Conservation (phyloP, 2,329 filamentous ascomycete genomes). For the Spiromastix sp. region DNA sequence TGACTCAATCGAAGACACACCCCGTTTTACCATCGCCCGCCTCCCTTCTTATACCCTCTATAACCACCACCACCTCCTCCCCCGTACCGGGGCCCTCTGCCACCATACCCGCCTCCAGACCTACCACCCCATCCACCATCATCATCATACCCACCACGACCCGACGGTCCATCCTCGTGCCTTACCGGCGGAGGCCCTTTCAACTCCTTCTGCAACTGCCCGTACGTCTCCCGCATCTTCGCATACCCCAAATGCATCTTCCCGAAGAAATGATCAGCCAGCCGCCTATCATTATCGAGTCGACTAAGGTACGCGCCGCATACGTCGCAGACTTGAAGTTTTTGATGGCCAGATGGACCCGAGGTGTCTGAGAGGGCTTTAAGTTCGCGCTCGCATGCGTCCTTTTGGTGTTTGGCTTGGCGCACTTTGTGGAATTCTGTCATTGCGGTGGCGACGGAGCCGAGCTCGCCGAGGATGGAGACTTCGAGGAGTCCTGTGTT, state of each 20-base stretch:
- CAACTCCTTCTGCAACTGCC: slow-evolving; percentile 77
- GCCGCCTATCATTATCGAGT: slow-evolving; percentile 82
- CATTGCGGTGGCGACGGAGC: slow-evolving; percentile 68
- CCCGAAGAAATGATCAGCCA: slow-evolving; percentile 97
- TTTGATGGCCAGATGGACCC: slow-evolving; percentile 90
- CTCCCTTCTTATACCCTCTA: slow-evolving; percentile 32
- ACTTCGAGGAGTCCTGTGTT: slow-evolving; percentile 77
- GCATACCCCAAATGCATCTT: slow-evolving; percentile 99
- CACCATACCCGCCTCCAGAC: slow-evolving; percentile 39
- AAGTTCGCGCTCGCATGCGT: slow-evolving; percentile 75
- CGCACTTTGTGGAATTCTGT: slow-evolving; percentile 82
- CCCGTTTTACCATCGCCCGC: slow-evolving; percentile 28
- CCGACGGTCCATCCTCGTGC: slow-evolving; percentile 37
- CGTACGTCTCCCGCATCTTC: slow-evolving; percentile 91
- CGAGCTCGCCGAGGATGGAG: slow-evolving; percentile 70
- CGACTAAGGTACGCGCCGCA: slow-evolving; percentile 90
- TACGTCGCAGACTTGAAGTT: slow-evolving; percentile 96
- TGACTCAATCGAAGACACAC: too few species aligned
- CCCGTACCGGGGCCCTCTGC: neutral
- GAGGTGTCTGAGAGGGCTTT: slow-evolving; percentile 85
- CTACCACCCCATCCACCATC: slow-evolving; percentile 42
- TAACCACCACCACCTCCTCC: slow-evolving; percentile 39
- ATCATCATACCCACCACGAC: slow-evolving; percentile 40
- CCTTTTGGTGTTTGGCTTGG: slow-evolving; percentile 68
- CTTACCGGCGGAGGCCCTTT: slow-evolving; percentile 56